Percentiles rank a stretch among this genome's conserved stretches.
Evolutionary conservation across 805 yeast species (phyloP).

Genomic region (Diddensiella transvaalensis): DNA sequence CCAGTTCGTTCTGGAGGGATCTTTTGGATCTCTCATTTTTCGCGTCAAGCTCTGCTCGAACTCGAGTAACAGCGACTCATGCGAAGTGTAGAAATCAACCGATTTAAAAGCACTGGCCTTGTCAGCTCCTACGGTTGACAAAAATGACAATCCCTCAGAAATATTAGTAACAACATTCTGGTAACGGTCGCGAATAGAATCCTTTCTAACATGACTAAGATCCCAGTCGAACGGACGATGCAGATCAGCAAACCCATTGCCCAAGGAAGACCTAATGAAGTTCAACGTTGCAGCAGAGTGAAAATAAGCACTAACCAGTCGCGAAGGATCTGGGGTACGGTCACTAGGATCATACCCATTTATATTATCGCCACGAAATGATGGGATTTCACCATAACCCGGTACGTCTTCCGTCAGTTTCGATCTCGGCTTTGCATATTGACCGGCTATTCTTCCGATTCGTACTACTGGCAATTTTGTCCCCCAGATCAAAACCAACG

Average conservation of each 20-base stretch:
- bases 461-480: constrained; percentile 38
- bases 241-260: constrained; percentile 40
- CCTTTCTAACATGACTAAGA: constrained; percentile 38
- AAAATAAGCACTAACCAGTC: constrained; percentile 41
- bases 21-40: constrained; percentile 23
- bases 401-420: constrained; percentile 40
- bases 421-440: constrained; percentile 44
- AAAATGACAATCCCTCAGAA: constrained; percentile 36
- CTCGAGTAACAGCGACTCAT: constrained; percentile 41
- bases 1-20: constrained; percentile 19
- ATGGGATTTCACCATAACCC: constrained; percentile 38
- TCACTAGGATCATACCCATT: constrained; percentile 40
- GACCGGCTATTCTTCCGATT: constrained; percentile 44
- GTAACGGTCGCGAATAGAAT: constrained; percentile 38
- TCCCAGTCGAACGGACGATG: constrained; percentile 41
- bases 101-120: constrained; percentile 23
- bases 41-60: constrained; percentile 41
- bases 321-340: constrained; percentile 39
- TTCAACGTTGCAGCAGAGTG: constrained; percentile 45
- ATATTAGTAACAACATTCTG: constrained; percentile 35
- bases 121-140: constrained; percentile 40
- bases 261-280: constrained; percentile 35
- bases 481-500: constrained; percentile 44
- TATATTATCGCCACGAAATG: constrained; percentile 43
- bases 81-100: constrained; percentile 40